Evolutionary conservation across 2,329 filamentous ascomycete species (phyloP).

Genomic region (Plectosphaerella sp.): DNA sequence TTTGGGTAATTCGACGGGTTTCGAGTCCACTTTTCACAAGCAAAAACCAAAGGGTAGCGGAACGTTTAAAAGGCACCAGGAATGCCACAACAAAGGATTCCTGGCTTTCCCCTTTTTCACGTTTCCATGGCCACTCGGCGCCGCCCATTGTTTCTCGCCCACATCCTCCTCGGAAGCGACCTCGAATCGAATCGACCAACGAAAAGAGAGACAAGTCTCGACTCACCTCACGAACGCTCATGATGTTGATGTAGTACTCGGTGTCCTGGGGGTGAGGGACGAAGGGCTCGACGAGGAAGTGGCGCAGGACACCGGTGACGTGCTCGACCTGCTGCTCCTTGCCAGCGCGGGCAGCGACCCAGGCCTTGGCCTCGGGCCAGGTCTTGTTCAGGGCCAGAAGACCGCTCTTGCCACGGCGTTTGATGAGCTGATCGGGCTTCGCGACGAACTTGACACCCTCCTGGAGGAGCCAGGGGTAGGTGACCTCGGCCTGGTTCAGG

Average conservation of each 20-base stretch:
- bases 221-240: constrained; percentile 98
- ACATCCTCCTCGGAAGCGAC: too few species aligned
- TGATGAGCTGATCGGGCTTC: constrained; percentile 99
- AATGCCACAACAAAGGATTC: neutral
- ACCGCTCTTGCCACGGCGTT: constrained; percentile 98
- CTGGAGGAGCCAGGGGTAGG: constrained; percentile 91
- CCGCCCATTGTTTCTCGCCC: too few species aligned
- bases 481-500: constrained; percentile 91
- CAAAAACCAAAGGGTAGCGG: neutral
- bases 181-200: neutral
- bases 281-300: constrained; percentile 98
- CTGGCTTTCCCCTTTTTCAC: neutral
- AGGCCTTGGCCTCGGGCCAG: constrained; percentile 89
- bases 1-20: neutral
- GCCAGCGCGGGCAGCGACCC: constrained; percentile 87
- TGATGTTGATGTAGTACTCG: constrained; percentile 99
- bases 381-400: constrained; percentile 95
- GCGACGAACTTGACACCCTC: constrained; percentile 89
- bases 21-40: constrained; percentile 3
- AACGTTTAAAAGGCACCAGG: constrained; percentile 7
- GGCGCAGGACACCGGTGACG: constrained; percentile 79
- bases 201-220: neutral
- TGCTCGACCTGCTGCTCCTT: constrained; percentile 94
- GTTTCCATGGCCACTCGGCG: neutral
- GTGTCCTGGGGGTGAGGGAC: constrained; percentile 92